Conservation (phyloP, 106 monocot species). For the Acanthochlamys bracteata region DNA sequence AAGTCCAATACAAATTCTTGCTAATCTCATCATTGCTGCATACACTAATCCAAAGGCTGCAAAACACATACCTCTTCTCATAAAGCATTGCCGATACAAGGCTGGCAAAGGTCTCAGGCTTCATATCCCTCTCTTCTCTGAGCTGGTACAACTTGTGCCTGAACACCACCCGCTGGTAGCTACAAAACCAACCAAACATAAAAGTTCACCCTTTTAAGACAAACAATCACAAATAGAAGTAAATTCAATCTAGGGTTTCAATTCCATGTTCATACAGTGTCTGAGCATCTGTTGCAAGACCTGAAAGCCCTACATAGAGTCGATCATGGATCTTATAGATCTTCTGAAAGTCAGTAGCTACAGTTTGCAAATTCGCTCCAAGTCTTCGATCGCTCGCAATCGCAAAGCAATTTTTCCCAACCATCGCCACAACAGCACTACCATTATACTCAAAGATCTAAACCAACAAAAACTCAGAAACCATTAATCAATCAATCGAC, state of each 20-base stretch:
- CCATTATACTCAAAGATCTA: conserved; percentile 23
- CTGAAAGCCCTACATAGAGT: conserved; percentile 18
- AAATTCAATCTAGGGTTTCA: not conserved
- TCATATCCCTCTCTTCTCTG: conserved; percentile 14
- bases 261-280: conserved; percentile 5
- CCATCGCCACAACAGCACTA: conserved; percentile 19
- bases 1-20: no score
- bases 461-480: not conserved
- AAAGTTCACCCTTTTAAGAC: not conserved
- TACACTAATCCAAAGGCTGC: no score
- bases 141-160: conserved; percentile 16
- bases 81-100: conserved; percentile 10
- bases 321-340: conserved; percentile 19
- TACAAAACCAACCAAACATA: not conserved
- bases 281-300: conserved; percentile 19
- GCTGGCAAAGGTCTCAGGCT: conserved; percentile 12
- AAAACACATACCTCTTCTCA: conserved; percentile 2
- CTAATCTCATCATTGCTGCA: no score
- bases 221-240: not conserved
- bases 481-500: no score
- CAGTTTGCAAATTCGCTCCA: conserved; percentile 12
- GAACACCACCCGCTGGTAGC: conserved; percentile 16
- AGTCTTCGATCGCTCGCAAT: conserved; percentile 22
- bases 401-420: conserved; percentile 17
- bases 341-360: conserved; percentile 19